Percentiles rank a stretch among this genome's conserved stretches.
Conservation (phyloP, 2,329 filamentous ascomycete genomes). For the Tetracladium maxilliforme region DNA sequence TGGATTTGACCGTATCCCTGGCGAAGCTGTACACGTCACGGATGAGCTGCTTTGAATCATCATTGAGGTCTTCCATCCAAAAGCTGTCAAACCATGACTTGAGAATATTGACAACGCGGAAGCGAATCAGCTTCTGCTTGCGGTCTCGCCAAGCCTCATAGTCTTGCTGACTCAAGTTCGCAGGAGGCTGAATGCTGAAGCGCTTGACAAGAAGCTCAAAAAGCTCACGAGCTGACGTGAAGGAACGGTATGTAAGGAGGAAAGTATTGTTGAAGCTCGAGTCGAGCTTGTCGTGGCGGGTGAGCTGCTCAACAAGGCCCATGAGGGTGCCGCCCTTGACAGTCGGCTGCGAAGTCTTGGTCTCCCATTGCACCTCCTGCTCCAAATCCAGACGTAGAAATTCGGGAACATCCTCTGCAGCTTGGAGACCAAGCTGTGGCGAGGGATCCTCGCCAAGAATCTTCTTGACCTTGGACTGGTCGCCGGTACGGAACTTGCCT, state of each 20-base stretch:
- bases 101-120: slow-evolving; percentile 91
- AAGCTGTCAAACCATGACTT: slow-evolving; percentile 98
- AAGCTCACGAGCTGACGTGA: slow-evolving; percentile 77
- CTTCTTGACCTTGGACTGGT: slow-evolving; percentile 49
- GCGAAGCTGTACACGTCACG: slow-evolving; percentile 84
- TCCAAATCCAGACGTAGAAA: slow-evolving; percentile 81
- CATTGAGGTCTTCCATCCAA: slow-evolving; percentile 92
- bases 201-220: slow-evolving; percentile 87
- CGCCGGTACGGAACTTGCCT: slow-evolving; percentile 40
- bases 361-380: slow-evolving; percentile 78
- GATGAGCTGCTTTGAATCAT: slow-evolving; percentile 72
- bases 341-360: slow-evolving; percentile 58
- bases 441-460: slow-evolving; percentile 53
- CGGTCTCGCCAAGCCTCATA: slow-evolving; percentile 80
- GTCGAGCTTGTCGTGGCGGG: slow-evolving; percentile 88
- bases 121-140: slow-evolving; percentile 92
- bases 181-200: slow-evolving; percentile 84
- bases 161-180: slow-evolving; percentile 60
- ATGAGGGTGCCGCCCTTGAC: slow-evolving; percentile 82
- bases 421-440: slow-evolving; percentile 15
- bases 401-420: slow-evolving; percentile 65
- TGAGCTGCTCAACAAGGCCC: slow-evolving; percentile 86
- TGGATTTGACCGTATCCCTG: slow-evolving; percentile 81
- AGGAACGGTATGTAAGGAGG: slow-evolving; percentile 89
- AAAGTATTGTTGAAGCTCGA: slow-evolving; percentile 97